Evolutionary conservation across 1,284 basidiomycete genomes (phyloP), one percentile per base, ranked within the genome.

Genomic region (Stereum hirsutum): DNA sequence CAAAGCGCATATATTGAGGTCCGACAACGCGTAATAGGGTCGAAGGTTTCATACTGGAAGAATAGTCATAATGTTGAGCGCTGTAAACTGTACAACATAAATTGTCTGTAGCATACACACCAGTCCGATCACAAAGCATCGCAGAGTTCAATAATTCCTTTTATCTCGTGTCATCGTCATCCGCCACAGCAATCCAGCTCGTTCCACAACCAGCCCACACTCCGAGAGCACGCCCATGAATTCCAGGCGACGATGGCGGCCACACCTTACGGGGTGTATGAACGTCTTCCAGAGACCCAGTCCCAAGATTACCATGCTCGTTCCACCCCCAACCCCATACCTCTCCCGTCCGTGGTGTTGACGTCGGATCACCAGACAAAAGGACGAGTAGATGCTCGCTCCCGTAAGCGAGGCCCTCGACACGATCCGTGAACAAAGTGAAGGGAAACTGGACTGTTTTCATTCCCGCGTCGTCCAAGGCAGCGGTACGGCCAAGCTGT

Each of bases 281-380:
- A 8, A 71, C 60, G 51, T 88, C 80, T 4, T 69, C 60, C 4
- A 72, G 74, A 41, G 72, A 65, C 0, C 80, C 82, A 21, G 77
- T 55, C 0, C 86, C 90, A 12, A 95, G 68, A 60, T 94, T 96
- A 10, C 92, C 92, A 57, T 95, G 92, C 60, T 96, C 92, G 59
- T 95, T 96, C 92, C 92, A 95, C 0, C 92, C 92, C 83, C 91
- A 94, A 0, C 77, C 83, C 74, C 76, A 86, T 1, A 92, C 72
- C 48, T 75, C 73, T 4, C 51, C 53, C 44, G 68, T 68, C 3
- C 52, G 1, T 7, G 8, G 4, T 4, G n/a, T n/a, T 14, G 31
- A 12, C 7, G 8, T 21, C 25, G 10, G 15, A 19, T 12, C 51
- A n/a, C 42, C 43, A 17, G 23, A 56, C 40, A 49, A 52, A 52